Base-by-base conservation (phyloP, 192 early-diverging fungal genomes). In the Coemansia sp. region DNA sequence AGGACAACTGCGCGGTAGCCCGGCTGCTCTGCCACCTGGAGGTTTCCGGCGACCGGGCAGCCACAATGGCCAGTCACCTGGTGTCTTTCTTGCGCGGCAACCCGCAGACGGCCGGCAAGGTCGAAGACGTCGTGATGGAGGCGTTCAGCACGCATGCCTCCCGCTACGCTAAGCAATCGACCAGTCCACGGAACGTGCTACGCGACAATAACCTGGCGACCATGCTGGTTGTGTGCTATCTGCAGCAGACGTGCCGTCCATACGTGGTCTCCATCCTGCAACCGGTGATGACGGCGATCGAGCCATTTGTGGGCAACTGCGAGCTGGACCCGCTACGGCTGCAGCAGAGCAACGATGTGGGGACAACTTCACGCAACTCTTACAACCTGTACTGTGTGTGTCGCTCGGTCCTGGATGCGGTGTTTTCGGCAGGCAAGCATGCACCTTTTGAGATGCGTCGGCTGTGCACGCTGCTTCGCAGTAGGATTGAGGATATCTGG, bases 371-470 rank as follows among this genome's bases (percentile, higher is more conserved):
- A 7, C 47, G 63, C 11, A 82, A 77, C 49, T 52, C 69, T 36
- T 65, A 69, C 45, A 82, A 77, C 45, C 58, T 82, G 32, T 73
- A 77, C 26, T 62, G 61, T 36, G 72, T 71, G 40, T 82, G 72
- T 36, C 59, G 72, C n/a, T 63, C 66, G 7, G 60, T 82, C 14
- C 56, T 82, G 15, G 71, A 76, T 14, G 63, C 66, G 11, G 72
- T 82, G 44, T 76, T 82, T 45, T 64, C 73, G 3, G 65, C 69
- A 1, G 57, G 57, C 18, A 66, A 69, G 56, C 60, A 76, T 16
- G 69, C 73, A 17, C 80, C 80, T 3, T 26, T 56, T 15, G 66
- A 70, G 47, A 62, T 82, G 60, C 66, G 56, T 21, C 51, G 54
- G 1, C 70, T 82, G 52, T 82, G 80, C 28, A 43, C 70, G 12